Conservation (phyloP, 441 rosid genomes). For the Gossypium trilobum region DNA sequence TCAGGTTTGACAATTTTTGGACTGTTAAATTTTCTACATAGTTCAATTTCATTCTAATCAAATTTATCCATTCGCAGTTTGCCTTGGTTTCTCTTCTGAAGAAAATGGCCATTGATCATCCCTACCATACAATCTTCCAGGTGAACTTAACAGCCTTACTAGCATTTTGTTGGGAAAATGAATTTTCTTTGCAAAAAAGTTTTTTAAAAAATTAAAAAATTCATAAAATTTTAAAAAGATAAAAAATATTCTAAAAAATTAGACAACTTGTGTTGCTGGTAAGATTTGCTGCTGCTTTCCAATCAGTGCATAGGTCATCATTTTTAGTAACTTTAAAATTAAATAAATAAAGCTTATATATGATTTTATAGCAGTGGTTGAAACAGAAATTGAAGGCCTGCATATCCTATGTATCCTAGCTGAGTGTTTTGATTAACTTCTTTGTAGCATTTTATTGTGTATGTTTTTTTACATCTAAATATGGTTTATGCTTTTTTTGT, state of each 20-base stretch:
- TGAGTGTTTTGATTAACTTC: neutral
- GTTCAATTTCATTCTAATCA: conserved; percentile 21
- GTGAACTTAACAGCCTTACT: conserved; percentile 28
- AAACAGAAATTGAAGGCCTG: conserved; percentile 3
- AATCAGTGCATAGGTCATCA: neutral
- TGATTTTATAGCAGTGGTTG: conserved; percentile 1
- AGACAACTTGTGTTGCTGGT: too few relatives aligned
- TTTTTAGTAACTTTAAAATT: neutral
- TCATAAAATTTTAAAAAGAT: too few relatives aligned
- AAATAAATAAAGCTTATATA: neutral
- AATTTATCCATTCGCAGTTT: conserved; percentile 45
- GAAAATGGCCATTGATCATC: conserved; percentile 98
- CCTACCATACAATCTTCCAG: conserved; percentile 91
- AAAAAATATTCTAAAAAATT: too few relatives aligned
- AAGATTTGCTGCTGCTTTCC: too few relatives aligned
- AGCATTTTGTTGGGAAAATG: conserved; percentile 7
- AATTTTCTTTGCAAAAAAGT: neutral
- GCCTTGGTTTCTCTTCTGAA: conserved; percentile 83
- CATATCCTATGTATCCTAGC: neutral
- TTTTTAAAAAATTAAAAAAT: too few relatives aligned
- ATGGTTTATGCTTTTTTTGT: conserved; percentile 10
- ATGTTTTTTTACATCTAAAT: neutral
- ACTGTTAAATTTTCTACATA: conserved; percentile 13
- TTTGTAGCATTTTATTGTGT: neutral
- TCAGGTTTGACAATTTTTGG: conserved; percentile 48